phyloP scores from a whole-genome alignment of 345 rosid species.

The Populus deltoides region DNA sequence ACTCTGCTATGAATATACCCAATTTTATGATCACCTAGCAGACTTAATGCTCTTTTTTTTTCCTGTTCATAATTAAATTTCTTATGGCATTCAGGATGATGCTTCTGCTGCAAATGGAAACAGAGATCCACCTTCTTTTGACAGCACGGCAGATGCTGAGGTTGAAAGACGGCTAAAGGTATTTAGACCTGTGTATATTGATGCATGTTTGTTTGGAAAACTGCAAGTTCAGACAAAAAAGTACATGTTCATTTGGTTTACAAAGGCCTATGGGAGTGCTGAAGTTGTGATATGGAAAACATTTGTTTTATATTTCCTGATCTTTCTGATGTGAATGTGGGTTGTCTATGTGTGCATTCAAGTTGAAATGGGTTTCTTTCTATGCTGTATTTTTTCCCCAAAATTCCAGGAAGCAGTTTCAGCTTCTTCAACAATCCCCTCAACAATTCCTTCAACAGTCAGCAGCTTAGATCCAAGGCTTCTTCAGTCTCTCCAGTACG shows the following conservation, averaged over 20 bases:
- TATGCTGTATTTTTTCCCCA: constrained; percentile 19
- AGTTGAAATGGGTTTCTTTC: constrained; percentile 7
- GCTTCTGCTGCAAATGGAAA: constrained; percentile 55
- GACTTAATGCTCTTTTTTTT: constrained; percentile 2
- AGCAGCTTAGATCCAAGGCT: constrained; percentile 64
- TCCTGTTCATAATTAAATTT: constrained; percentile 16
- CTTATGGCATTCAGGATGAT: constrained; percentile 64
- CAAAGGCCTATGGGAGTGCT: constrained; percentile 4
- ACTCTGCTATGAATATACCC: neutral
- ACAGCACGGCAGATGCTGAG: constrained; percentile 85
- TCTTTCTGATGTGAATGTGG: neutral
- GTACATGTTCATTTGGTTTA: neutral
- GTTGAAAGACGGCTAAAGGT: constrained; percentile 89
- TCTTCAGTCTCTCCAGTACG: constrained; percentile 48
- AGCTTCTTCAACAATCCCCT: constrained; percentile 52
- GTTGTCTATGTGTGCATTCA: neutral
- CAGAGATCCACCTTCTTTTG: constrained; percentile 67
- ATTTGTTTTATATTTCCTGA: neutral
- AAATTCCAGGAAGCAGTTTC: constrained; percentile 71
- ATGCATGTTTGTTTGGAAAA: neutral
- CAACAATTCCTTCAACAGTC: constrained; percentile 49
- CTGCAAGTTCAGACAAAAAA: neutral
- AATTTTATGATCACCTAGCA: neutral
- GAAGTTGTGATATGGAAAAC: neutral
- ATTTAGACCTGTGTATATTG: constrained; percentile 6